Evolutionary conservation across 2,329 filamentous ascomycete genomes (phyloP).

Genomic region (Colletotrichum caudatum): DNA sequence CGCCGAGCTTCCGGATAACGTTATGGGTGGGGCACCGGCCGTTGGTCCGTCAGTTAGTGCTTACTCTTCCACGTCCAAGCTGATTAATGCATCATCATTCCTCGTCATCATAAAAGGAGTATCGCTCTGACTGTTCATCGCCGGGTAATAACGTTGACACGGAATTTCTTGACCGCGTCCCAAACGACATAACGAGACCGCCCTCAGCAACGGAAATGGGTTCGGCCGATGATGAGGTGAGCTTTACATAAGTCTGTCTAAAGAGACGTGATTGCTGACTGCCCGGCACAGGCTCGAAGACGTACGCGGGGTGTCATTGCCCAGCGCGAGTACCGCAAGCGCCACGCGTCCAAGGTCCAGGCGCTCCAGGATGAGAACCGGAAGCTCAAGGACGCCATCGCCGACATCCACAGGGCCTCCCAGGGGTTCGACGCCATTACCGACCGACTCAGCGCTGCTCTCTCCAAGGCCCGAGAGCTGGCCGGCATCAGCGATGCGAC

Average conservation of each 20-base stretch:
- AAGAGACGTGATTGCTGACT: conserved; percentile 13
- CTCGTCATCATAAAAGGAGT: background rate
- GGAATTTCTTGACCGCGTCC: background rate
- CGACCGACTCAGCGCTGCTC: background rate
- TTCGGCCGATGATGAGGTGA: conserved; percentile 12
- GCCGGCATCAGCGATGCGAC: conserved; percentile 6
- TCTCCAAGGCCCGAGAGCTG: conserved; percentile 16
- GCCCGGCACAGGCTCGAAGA: background rate
- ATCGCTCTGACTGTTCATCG: too few species aligned
- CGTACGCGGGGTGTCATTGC: conserved; percentile 44
- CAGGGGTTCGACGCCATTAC: fast-evolving
- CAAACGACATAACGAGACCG: background rate
- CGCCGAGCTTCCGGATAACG: conserved; percentile 4
- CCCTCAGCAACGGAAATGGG: background rate
- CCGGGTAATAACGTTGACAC: conserved; percentile 6
- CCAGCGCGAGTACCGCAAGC: conserved; percentile 45
- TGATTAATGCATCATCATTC: conserved; percentile 6
- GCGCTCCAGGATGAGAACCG: conserved; percentile 43
- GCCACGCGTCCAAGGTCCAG: conserved; percentile 43
- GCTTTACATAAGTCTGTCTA: background rate
- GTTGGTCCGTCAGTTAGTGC: background rate
- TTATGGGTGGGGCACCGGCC: background rate
- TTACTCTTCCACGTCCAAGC: background rate
- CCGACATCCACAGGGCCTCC: conserved; percentile 18
- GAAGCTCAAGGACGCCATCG: conserved; percentile 34